A percentile compares a stretch with the other conserved stretches of the same genome.
Conservation (phyloP, 169 alveolate genomes). For the Plasmodium blacklocki region DNA sequence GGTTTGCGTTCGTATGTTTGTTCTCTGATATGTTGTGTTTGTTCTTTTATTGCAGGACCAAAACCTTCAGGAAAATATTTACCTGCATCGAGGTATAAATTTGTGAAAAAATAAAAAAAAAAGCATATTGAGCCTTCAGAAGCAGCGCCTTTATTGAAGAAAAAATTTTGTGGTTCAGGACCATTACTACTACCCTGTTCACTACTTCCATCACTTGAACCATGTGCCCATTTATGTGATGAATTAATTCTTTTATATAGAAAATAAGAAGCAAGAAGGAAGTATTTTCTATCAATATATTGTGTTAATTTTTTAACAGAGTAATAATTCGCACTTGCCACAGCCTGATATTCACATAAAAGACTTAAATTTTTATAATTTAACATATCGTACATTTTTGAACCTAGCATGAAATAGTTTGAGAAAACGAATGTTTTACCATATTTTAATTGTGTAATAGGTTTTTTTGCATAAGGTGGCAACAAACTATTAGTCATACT, state of each 20-base stretch:
- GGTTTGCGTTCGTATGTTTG: not conserved
- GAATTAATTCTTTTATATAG: not conserved
- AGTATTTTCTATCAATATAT: slow-evolving; percentile 13
- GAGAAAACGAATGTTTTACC: slow-evolving; percentile 54
- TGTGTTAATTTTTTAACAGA: slow-evolving; percentile 13
- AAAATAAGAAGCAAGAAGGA: not conserved
- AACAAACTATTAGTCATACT: slow-evolving; percentile 34
- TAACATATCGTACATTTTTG: slow-evolving; percentile 5
- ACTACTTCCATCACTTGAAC: no score
- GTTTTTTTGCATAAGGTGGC: slow-evolving; percentile 37
- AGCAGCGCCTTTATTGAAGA: no score
- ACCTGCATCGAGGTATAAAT: no score
- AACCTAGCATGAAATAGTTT: slow-evolving; percentile 6
- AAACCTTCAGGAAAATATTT: not conserved
- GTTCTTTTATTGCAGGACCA: not conserved
- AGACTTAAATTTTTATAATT: slow-evolving; percentile 43
- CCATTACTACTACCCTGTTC: no score
- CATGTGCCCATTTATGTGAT: no score
- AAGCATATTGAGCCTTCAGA: no score
- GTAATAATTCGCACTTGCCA: slow-evolving; percentile 13
- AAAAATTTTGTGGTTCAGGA: no score
- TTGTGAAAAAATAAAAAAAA: no score
- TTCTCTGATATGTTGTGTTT: not conserved
- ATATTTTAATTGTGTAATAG: slow-evolving; percentile 35
- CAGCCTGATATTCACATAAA: slow-evolving; percentile 42